Conservation (phyloP, 1,139 yeast genomes). For the Suhomyces wounanorum region DNA sequence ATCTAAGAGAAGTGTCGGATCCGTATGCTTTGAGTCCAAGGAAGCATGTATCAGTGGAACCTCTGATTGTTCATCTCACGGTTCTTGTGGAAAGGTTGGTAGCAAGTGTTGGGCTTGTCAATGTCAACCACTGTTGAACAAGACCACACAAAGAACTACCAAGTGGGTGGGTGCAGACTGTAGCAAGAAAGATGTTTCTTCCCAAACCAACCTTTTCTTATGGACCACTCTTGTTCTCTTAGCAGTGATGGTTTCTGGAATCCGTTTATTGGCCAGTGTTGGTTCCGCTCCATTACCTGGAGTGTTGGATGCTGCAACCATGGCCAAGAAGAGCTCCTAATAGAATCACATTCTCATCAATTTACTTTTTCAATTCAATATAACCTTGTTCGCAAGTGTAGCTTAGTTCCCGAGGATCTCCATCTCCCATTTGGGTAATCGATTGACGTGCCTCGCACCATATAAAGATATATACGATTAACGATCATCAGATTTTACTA, state of each 20-base stretch:
- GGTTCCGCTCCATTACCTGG: constrained; percentile 70
- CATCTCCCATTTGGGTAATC: neutral
- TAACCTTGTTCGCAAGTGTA: neutral
- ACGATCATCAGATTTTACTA: neutral
- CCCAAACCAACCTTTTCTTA: constrained; percentile 64
- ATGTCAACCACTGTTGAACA: constrained; percentile 54
- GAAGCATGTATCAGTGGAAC: constrained; percentile 58
- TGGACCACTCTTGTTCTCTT: constrained; percentile 61
- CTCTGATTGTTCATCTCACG: constrained; percentile 61
- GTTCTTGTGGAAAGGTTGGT: constrained; percentile 50
- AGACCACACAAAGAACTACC: constrained; percentile 51
- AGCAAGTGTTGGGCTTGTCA: constrained; percentile 56
- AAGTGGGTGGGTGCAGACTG: constrained; percentile 71
- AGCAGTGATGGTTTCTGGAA: constrained; percentile 51
- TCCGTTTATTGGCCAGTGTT: constrained; percentile 52
- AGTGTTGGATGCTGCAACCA: constrained; percentile 60
- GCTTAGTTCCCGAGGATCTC: neutral
- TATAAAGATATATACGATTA: neutral
- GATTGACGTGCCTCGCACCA: neutral
- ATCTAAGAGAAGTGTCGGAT: constrained; percentile 24
- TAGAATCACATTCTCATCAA: neutral
- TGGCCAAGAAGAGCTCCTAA: constrained; percentile 34
- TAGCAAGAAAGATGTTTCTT: constrained; percentile 63
- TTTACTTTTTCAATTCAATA: constrained; percentile 1
- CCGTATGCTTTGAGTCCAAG: constrained; percentile 43